Base-by-base conservation (phyloP, 208 protist genomes). In the Balamuthia mandrillaris region DNA sequence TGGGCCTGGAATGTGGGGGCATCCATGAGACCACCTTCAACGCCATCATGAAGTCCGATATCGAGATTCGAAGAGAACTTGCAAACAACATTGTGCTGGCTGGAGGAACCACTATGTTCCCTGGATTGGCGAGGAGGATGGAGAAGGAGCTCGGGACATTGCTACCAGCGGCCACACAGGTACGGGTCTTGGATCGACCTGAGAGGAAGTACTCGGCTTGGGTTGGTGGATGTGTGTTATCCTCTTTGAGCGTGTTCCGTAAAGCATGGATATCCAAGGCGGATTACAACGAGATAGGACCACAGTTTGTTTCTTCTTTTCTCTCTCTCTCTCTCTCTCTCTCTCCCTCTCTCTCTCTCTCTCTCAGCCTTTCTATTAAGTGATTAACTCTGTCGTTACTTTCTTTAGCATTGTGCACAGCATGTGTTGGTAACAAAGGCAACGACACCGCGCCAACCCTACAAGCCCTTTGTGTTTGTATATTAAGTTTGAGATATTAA, bases 181-280 rank as follows among this genome's bases (percentile, higher is more conserved):
- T 98, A 61, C 65, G 72, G 78, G 72, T 84, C 77, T 70, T 83
- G 37, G 77, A 45, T 31, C 77, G 51, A 7, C 60, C 45, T 12
- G 91, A 96, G 41, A 51, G 94, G 18, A 90, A 89, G 49, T 92
- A 92, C 77, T 90, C 89, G 52, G 90, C 88, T 16, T 96, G 93
- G 93, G 90, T 95, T 31, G 94, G 94, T 81, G 94, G 93, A 44
- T 91, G 90, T 35, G 92, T 96, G 45, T 24, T 96, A 0, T 72
- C 91, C 41, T 91, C 88, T 16, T 70, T 94, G 4, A 58, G 44
- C 24, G 68, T 78, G 27, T 88, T 88, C 60, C 18, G 79, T 79
- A 91, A 97, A 77, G 98, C 98, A 95, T 99, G 97, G 97, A 97
- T 99, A 83, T 97, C 96, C 84, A 98, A 98, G 92, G 92, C 97